Evolutionary conservation across 2,329 filamentous ascomycete species (phyloP).

Genomic region (Epicoccum nigrum): DNA sequence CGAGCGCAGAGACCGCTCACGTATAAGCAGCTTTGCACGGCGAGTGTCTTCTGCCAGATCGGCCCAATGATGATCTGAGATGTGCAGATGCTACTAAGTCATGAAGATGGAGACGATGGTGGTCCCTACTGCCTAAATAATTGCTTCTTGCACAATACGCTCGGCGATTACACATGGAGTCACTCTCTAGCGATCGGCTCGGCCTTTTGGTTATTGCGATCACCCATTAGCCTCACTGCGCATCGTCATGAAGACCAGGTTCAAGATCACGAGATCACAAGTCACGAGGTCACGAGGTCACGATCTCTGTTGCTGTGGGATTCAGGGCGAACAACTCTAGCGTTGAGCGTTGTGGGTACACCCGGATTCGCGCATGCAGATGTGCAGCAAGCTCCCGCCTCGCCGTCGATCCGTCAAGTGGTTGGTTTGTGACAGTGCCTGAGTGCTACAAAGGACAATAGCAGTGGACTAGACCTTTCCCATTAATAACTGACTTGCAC

Average conservation of each 20-base stretch:
- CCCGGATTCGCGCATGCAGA: slow-evolving; percentile 3
- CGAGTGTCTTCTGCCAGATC: neutral
- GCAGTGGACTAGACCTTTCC: no score
- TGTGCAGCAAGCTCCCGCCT: slow-evolving; percentile 11
- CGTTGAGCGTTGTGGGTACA: slow-evolving; percentile 6
- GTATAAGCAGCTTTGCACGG: no score
- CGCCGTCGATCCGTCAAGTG: slow-evolving; percentile 9
- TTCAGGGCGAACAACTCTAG: neutral
- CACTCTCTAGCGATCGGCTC: neutral
- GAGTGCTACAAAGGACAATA: neutral
- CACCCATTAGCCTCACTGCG: slow-evolving; percentile 8
- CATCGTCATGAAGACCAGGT: neutral
- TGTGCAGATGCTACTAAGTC: neutral
- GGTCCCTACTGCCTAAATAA: neutral
- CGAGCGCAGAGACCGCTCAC: no score
- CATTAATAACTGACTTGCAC: no score
- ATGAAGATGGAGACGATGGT: neutral
- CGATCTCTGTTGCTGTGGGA: slow-evolving; percentile 2
- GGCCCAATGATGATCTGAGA: no score
- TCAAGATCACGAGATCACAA: neutral
- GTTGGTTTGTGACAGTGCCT: neutral
- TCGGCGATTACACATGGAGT: neutral
- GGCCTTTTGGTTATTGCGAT: slow-evolving; percentile 12
- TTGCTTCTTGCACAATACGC: slow-evolving; percentile 5
- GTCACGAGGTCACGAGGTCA: neutral